A percentile compares a stretch with the other conserved stretches of the same genome.
phyloP scores from a whole-genome alignment of 2,329 filamentous ascomycete species.

The Ceratocystis ficicola region DNA sequence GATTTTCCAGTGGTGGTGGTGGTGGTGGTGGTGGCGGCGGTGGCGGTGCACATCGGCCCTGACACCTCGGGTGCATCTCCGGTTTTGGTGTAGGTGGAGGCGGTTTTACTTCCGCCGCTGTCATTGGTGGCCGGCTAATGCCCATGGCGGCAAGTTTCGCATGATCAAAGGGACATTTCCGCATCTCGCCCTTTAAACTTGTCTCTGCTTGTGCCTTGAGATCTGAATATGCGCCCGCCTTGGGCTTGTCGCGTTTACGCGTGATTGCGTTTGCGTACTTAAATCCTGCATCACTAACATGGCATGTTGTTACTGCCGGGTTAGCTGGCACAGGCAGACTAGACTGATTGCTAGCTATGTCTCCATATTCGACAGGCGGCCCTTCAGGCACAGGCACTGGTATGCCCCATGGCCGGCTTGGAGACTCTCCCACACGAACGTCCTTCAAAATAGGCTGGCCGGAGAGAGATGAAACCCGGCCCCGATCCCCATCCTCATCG shows the following conservation, averaged over 20 bases:
- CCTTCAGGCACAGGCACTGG: constrained; percentile 53
- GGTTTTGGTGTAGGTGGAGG: neutral
- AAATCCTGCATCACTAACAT: neutral
- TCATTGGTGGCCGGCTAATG: constrained; percentile 10
- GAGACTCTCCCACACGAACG: constrained; percentile 84
- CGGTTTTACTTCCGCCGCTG: constrained; percentile 11
- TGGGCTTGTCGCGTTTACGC: constrained; percentile 27
- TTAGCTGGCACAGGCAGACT: constrained; percentile 34
- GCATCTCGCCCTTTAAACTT: constrained; percentile 25
- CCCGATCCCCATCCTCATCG: constrained; percentile 44
- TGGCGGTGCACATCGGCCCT: neutral
- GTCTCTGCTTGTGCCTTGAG: constrained; percentile 1
- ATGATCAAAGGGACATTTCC: constrained; percentile 50
- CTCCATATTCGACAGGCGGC: neutral
- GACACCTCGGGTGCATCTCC: neutral
- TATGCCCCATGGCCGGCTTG: constrained; percentile 87
- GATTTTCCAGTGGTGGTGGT: neutral
- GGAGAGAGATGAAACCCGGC: constrained; percentile 49
- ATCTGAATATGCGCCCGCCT: neutral
- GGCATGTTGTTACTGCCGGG: constrained; percentile 32
- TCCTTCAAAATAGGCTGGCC: constrained; percentile 72
- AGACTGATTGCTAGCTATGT: neutral
- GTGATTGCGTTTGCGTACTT: neutral
- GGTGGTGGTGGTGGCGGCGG: neutral
- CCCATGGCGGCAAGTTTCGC: constrained; percentile 34